Evolutionary conservation across 2,329 filamentous ascomycete species (phyloP).

Genomic region (Leptodontidium sp.): DNA sequence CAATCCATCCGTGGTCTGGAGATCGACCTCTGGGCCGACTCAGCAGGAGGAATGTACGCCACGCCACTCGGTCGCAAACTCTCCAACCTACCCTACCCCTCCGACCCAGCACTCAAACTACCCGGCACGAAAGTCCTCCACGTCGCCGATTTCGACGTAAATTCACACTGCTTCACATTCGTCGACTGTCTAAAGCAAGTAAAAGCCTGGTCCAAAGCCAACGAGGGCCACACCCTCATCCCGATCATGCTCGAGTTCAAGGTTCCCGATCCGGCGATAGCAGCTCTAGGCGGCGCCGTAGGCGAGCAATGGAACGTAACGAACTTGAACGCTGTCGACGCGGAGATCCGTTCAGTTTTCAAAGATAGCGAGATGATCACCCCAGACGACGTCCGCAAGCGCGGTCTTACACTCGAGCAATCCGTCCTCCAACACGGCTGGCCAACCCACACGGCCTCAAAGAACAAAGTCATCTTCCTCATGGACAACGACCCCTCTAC

Average conservation of each 20-base stretch:
- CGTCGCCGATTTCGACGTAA: conserved; percentile 17
- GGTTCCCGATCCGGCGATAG: neutral
- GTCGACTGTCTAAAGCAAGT: conserved; percentile 10
- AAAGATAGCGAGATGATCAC: conserved; percentile 12
- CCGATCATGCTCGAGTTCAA: conserved; percentile 20
- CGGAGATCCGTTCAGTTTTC: conserved; percentile 15
- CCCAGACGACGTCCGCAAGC: conserved; percentile 14
- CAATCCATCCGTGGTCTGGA: conserved; percentile 17
- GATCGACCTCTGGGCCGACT: conserved; percentile 15
- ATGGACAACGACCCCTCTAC: conserved; percentile 23
- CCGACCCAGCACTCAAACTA: neutral
- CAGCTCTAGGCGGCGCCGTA: neutral
- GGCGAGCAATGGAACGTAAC: conserved; percentile 14
- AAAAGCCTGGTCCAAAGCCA: conserved; percentile 16
- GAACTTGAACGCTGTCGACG: conserved; percentile 6
- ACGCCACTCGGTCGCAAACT: conserved; percentile 14
- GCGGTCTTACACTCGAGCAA: conserved; percentile 12
- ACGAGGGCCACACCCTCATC: conserved; percentile 8
- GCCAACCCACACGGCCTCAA: conserved; percentile 13
- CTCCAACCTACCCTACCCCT: conserved; percentile 11
- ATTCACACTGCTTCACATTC: conserved; percentile 13
- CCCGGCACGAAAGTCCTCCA: conserved; percentile 15
- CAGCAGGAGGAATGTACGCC: conserved; percentile 13
- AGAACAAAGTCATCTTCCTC: conserved; percentile 20
- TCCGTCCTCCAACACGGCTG: conserved; percentile 17